These are phyloP conservation scores for Nevesoporus exiguus DNA, from an alignment of 768 basidiomycete genomes.

Conservation along the genomic window DNA sequence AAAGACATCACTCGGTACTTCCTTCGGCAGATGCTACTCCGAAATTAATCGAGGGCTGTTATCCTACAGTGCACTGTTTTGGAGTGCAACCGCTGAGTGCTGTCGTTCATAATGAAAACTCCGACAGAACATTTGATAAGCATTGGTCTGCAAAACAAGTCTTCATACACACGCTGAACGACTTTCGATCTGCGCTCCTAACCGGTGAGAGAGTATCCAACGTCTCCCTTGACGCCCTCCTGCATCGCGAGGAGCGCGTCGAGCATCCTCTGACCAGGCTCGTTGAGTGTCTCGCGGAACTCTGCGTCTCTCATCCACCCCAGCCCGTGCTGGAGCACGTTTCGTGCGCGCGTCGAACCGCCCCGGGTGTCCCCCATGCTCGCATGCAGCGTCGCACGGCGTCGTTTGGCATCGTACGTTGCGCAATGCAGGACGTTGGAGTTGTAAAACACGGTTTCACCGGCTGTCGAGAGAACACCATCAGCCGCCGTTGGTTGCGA, in stretches of 20 bases:
- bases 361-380: slow-evolving; percentile 62
- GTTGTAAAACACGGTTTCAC: slow-evolving; percentile 79
- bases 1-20: no score
- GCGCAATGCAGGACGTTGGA: slow-evolving; percentile 77
- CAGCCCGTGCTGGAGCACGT: slow-evolving; percentile 72
- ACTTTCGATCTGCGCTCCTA: slow-evolving; percentile 9
- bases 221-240: slow-evolving; percentile 34
- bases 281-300: slow-evolving; percentile 47
- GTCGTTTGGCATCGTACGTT: slow-evolving; percentile 47
- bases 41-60: background rate
- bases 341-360: slow-evolving; percentile 60
- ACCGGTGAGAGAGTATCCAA: slow-evolving; percentile 52
- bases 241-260: slow-evolving; percentile 57
- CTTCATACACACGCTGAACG: background rate
- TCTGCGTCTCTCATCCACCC: slow-evolving; percentile 58
- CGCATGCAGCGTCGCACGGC: slow-evolving; percentile 67
- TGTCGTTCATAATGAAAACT: no score
- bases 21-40: background rate
- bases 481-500: background rate
- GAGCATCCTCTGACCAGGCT: slow-evolving; percentile 51
- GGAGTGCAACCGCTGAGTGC: no score
- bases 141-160: no score
- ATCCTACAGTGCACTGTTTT: no score
- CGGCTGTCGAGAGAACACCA: slow-evolving; percentile 34
- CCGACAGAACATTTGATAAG: no score